These are phyloP conservation scores for Candida montana DNA, from an alignment of 805 yeast species.

Conservation along the genomic window DNA sequence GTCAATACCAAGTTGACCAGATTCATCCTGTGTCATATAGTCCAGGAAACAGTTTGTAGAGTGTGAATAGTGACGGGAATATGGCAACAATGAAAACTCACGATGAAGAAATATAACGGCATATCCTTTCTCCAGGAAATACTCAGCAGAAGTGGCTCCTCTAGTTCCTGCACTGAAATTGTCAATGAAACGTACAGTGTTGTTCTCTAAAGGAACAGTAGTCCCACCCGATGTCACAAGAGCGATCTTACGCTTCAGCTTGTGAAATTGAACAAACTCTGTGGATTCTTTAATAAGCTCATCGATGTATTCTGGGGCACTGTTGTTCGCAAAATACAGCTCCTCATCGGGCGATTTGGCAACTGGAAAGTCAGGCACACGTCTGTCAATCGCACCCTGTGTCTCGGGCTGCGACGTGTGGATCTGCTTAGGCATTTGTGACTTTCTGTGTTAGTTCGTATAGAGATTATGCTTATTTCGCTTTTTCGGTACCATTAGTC, in stretches of 20 bases:
- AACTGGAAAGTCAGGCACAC: slow-evolving; percentile 69
- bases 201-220: slow-evolving; percentile 94
- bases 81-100: slow-evolving; percentile 88
- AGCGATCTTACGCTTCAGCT: slow-evolving; percentile 46
- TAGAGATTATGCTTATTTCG: no score
- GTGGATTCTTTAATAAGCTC: slow-evolving; percentile 52
- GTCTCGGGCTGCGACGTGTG: slow-evolving; percentile 71
- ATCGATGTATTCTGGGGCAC: slow-evolving; percentile 68
- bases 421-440: slow-evolving; percentile 20
- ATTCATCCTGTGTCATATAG: slow-evolving; percentile 51
- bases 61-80: slow-evolving; percentile 84
- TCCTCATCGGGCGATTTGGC: slow-evolving; percentile 71
- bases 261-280: slow-evolving; percentile 58
- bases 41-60: slow-evolving; percentile 83
- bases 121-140: slow-evolving; percentile 77
- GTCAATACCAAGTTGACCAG: slow-evolving; percentile 56
- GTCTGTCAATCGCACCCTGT: slow-evolving; percentile 71
- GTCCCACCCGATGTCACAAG: slow-evolving; percentile 96
- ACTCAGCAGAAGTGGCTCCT: slow-evolving; percentile 95
- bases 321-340: slow-evolving; percentile 64
- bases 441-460: no score
- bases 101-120: slow-evolving; percentile 91
- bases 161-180: slow-evolving; percentile 97
- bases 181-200: slow-evolving; percentile 94
- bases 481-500: no score